A percentile compares a stretch with the other conserved stretches of the same genome.
These are phyloP conservation scores for Cadophora sp. DNA, from an alignment of 2,329 filamentous ascomycete species.

Conservation along the genomic window DNA sequence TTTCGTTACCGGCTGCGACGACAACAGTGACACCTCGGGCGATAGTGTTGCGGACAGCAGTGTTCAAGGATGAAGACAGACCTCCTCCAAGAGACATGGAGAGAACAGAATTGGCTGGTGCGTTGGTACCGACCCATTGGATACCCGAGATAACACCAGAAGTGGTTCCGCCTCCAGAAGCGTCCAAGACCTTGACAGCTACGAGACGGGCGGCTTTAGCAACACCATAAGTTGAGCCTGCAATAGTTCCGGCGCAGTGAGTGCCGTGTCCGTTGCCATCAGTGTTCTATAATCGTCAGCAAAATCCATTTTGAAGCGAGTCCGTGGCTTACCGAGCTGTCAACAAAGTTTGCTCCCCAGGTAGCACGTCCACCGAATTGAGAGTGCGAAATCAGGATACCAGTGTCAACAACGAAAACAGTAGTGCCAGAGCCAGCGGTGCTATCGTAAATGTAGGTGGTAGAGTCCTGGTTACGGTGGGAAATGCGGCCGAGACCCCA, in stretches of 20 bases:
- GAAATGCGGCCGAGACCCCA: conserved; percentile 46
- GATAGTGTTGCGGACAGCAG: conserved; percentile 54
- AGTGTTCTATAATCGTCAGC: conserved; percentile 40
- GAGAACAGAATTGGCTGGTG: conserved; percentile 51
- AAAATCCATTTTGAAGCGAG: background rate
- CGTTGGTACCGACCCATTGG: conserved; percentile 46
- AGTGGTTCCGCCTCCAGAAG: conserved; percentile 42
- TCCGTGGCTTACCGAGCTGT: conserved; percentile 38
- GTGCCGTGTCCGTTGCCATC: conserved; percentile 51
- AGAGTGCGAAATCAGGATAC: conserved; percentile 44
- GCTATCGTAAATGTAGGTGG: conserved; percentile 44
- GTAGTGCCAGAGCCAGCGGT: conserved; percentile 45
- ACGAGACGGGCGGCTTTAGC: conserved; percentile 48
- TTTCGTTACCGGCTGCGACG: conserved; percentile 61
- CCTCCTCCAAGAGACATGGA: conserved; percentile 62
- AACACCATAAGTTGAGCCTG: conserved; percentile 49
- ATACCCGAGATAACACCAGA: conserved; percentile 48
- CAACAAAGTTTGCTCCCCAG: conserved; percentile 45
- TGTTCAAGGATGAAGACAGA: conserved; percentile 55
- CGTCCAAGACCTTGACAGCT: conserved; percentile 49
- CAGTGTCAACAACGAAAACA: conserved; percentile 48
- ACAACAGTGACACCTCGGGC: conserved; percentile 56
- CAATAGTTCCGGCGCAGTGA: conserved; percentile 50
- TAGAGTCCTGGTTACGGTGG: conserved; percentile 36
- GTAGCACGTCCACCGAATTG: conserved; percentile 47